Percentiles rank a stretch among this genome's conserved stretches.
Evolutionary conservation across 2,329 filamentous ascomycete species (phyloP).

Genomic region (Cadophora sp.): DNA sequence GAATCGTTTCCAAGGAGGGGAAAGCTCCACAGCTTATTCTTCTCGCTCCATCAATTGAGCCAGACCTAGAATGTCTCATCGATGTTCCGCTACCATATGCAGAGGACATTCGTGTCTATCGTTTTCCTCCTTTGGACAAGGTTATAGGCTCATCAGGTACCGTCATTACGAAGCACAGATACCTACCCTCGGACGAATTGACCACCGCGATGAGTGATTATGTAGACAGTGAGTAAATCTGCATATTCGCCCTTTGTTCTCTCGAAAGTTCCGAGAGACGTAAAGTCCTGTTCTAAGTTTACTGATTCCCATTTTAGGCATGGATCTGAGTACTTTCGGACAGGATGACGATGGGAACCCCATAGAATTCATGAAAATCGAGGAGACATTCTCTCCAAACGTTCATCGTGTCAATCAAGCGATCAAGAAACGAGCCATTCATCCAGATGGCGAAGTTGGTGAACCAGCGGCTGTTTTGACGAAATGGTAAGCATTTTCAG

Average conservation of each 20-base stretch:
- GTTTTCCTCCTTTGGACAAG: conserved; percentile 87
- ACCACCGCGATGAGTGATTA: conserved; percentile 86
- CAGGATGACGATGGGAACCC: conserved; percentile 73
- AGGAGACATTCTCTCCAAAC: conserved; percentile 83
- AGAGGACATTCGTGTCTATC: conserved; percentile 89
- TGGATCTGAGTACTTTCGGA: conserved; percentile 80
- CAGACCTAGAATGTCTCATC: conserved; percentile 82
- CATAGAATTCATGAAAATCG: conserved; percentile 75
- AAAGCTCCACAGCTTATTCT: conserved; percentile 80
- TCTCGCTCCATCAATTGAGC: conserved; percentile 80
- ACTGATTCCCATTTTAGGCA: conserved; percentile 47
- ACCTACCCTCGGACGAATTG: conserved; percentile 79
- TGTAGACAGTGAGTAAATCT: conserved; percentile 66
- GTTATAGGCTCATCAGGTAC: conserved; percentile 89
- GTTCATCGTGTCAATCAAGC: conserved; percentile 91
- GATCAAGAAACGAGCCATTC: conserved; percentile 80
- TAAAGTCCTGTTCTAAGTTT: neutral
- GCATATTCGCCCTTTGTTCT: neutral
- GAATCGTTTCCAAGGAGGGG: conserved; percentile 83
- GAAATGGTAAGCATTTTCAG: conserved; percentile 60
- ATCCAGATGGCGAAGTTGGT: conserved; percentile 69
- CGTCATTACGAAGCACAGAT: conserved; percentile 79
- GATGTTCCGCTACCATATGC: conserved; percentile 92
- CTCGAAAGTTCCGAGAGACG: neutral
- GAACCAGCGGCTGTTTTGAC: conserved; percentile 69